These are phyloP conservation scores for Kwoniella heveanensis DNA, from an alignment of 768 basidiomycete genomes.

Conservation along the genomic window DNA sequence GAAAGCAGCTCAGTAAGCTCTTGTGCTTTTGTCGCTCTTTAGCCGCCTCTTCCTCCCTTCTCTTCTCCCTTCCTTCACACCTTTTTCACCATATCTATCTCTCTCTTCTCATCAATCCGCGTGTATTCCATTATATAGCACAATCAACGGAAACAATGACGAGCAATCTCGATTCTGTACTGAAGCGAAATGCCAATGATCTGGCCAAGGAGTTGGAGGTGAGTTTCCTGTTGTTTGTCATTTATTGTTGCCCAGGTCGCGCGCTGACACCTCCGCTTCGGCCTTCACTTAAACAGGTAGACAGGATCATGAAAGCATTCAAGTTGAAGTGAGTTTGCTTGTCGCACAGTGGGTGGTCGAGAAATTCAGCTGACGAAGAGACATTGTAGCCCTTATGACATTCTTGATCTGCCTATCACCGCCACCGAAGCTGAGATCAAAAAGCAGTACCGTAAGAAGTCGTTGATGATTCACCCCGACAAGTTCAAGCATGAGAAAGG, in stretches of 20 bases:
- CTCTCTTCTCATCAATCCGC: neutral
- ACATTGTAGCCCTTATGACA: slow-evolving; percentile 79
- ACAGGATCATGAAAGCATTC: slow-evolving; percentile 90
- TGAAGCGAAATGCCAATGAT: slow-evolving; percentile 41
- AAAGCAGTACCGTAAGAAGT: slow-evolving; percentile 64
- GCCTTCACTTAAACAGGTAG: slow-evolving; percentile 55
- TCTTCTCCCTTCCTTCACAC: neutral
- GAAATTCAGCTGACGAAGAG: neutral
- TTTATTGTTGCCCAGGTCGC: slow-evolving; percentile 10
- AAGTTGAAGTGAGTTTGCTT: slow-evolving; percentile 77
- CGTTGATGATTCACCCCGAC: slow-evolving; percentile 88
- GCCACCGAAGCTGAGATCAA: slow-evolving; percentile 77
- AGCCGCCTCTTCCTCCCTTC: neutral
- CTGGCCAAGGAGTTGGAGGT: slow-evolving; percentile 45
- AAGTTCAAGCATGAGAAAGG: slow-evolving; percentile 73
- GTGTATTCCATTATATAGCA: neutral
- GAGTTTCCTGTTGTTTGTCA: slow-evolving; percentile 17
- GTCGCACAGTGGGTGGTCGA: too few species aligned
- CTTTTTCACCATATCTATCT: slow-evolving; percentile 1
- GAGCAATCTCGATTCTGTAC: slow-evolving; percentile 35
- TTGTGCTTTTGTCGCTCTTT: too few species aligned
- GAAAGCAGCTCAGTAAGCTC: too few species aligned
- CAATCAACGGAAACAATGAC: slow-evolving; percentile 9
- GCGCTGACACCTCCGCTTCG: neutral
- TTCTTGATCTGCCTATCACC: slow-evolving; percentile 70